Conservation (phyloP, 805 yeast species). For the Barnettozyma californica region DNA sequence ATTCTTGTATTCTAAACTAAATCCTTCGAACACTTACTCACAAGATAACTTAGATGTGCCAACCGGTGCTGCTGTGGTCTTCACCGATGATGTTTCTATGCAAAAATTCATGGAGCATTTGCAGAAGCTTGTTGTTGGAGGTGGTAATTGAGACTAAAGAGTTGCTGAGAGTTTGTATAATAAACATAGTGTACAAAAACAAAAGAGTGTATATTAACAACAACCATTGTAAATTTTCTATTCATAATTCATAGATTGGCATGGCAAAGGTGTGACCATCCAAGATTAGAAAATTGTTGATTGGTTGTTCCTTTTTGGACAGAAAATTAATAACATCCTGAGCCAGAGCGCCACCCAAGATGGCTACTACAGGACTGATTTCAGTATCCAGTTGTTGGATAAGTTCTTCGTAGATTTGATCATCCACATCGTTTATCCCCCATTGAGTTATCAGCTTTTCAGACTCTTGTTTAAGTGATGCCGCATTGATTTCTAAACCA, state of each 20-base stretch:
- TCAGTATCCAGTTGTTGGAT: slow-evolving; percentile 52
- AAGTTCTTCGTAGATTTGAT: slow-evolving; percentile 37
- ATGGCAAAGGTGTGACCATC: slow-evolving; percentile 70
- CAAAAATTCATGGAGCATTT: slow-evolving; percentile 94
- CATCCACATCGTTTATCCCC: slow-evolving; percentile 36
- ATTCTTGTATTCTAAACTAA: slow-evolving; percentile 88
- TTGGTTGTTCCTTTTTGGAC: slow-evolving; percentile 70
- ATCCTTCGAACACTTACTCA: slow-evolving; percentile 85
- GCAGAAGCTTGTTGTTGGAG: slow-evolving; percentile 77
- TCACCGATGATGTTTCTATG: slow-evolving; percentile 93
- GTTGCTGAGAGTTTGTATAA: neutral
- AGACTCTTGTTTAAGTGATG: slow-evolving; percentile 28
- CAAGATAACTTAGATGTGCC: slow-evolving; percentile 36
- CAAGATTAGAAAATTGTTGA: slow-evolving; percentile 72
- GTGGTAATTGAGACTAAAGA: slow-evolving; percentile 5
- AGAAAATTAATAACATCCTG: slow-evolving; percentile 86
- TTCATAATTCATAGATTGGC: slow-evolving; percentile 62
- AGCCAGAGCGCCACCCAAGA: slow-evolving; percentile 83
- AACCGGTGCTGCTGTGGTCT: slow-evolving; percentile 69
- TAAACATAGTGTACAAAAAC: neutral
- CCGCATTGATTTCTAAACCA: slow-evolving; percentile 17
- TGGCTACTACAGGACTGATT: slow-evolving; percentile 78
- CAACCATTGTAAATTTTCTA: neutral
- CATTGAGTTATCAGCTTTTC: slow-evolving; percentile 31
- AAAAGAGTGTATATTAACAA: neutral